These are phyloP conservation scores for Ceratonia siliqua DNA, from an alignment of 306 rosid species.

Conservation along the genomic window DNA sequence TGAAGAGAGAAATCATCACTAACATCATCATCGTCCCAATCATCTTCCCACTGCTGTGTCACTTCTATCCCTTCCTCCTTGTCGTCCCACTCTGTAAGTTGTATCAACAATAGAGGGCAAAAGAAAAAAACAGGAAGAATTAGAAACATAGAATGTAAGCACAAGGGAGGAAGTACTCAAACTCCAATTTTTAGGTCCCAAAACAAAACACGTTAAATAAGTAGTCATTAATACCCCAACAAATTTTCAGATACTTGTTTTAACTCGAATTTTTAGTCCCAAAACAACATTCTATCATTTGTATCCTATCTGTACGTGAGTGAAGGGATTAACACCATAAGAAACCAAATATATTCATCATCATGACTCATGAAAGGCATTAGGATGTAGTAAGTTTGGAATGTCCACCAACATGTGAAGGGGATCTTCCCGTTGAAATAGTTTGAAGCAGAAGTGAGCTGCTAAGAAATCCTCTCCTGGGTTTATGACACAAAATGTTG, in stretches of 20 bases:
- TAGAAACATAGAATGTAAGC: slow-evolving; percentile 25
- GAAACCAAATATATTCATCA: background rate
- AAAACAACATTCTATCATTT: background rate
- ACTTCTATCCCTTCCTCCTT: slow-evolving; percentile 81
- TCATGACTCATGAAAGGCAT: background rate
- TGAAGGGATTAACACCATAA: slow-evolving; percentile 4
- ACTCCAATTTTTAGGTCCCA: background rate
- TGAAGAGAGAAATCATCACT: slow-evolving; percentile 92
- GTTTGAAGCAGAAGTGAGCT: background rate
- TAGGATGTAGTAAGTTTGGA: background rate
- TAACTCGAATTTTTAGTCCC: too few species aligned
- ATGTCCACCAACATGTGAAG: background rate
- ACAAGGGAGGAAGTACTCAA: background rate
- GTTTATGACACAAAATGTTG: background rate
- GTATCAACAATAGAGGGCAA: slow-evolving; percentile 5
- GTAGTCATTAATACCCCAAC: background rate
- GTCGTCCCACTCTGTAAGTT: slow-evolving; percentile 70
- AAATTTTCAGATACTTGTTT: slow-evolving; percentile 2
- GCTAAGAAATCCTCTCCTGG: background rate
- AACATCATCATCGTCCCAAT: slow-evolving; percentile 95
- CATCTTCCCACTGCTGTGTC: slow-evolving; percentile 95
- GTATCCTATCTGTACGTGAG: background rate
- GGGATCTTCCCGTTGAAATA: too few species aligned
- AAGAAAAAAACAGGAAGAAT: slow-evolving; percentile 22
- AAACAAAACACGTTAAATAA: slow-evolving; percentile 10